phyloP scores from a whole-genome alignment of 805 yeast genomes.

The Candida hispaniensis region DNA sequence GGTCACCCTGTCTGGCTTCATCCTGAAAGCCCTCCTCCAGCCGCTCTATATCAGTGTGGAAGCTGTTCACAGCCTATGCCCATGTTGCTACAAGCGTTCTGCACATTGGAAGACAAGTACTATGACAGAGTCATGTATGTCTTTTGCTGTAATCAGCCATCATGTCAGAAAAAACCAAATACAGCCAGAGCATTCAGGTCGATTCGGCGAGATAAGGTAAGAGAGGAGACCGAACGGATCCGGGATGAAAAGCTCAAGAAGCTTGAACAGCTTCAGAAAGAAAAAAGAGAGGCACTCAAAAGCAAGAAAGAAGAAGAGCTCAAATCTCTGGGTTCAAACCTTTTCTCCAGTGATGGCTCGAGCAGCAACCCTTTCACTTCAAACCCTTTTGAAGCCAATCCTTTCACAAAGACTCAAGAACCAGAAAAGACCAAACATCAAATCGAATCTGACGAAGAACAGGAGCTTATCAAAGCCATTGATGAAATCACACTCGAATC shows the following conservation, averaged over 20 bases:
- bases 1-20: conserved; percentile 66
- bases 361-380: conserved; percentile 19
- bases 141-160: conserved; percentile 54
- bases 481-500: no score
- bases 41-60: conserved; percentile 46
- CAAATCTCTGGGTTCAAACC: conserved; percentile 17
- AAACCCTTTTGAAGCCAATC: conserved; percentile 11
- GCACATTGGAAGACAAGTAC: conserved; percentile 53
- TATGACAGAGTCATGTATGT: conserved; percentile 78
- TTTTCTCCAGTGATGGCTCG: conserved; percentile 15
- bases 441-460: conserved; percentile 1
- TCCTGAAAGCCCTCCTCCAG: conserved; percentile 44
- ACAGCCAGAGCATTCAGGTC: conserved; percentile 71
- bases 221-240: conserved; percentile 34
- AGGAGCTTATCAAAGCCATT: background rate
- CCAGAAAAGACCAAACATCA: background rate
- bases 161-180: conserved; percentile 62
- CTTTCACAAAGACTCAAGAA: conserved; percentile 5
- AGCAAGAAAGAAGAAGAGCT: conserved; percentile 7
- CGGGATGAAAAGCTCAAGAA: conserved; percentile 34
- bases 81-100: conserved; percentile 61
- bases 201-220: conserved; percentile 46
- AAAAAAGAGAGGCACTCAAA: conserved; percentile 8
- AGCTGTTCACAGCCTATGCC: conserved; percentile 55
- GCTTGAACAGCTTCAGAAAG: conserved; percentile 23